phyloP scores from a whole-genome alignment of 257 asterid species.

The Catharanthus roseus region DNA sequence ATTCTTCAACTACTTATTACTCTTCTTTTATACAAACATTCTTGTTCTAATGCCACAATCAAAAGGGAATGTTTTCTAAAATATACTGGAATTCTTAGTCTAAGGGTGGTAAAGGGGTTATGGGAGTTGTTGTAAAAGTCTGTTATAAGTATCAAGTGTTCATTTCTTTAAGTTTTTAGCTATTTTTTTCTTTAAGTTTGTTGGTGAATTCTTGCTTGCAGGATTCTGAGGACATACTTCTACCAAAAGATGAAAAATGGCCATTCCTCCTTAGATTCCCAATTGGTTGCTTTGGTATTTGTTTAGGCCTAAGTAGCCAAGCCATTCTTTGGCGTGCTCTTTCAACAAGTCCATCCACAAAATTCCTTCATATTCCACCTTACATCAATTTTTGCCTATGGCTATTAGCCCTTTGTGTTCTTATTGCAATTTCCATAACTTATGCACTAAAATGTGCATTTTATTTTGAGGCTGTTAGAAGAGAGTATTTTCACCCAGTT shows the following conservation, averaged over 20 bases:
- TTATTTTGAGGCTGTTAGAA: slow-evolving; percentile 83
- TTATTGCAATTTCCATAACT: slow-evolving; percentile 49
- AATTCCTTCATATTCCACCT: slow-evolving; percentile 66
- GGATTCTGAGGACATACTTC: slow-evolving; percentile 86
- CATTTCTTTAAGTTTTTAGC: too few relatives aligned
- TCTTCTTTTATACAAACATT: too few relatives aligned
- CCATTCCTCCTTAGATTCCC: slow-evolving; percentile 95
- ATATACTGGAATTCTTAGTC: too few relatives aligned
- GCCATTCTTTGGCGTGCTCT: slow-evolving; percentile 75
- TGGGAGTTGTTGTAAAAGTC: too few relatives aligned
- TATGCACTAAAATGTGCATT: slow-evolving; percentile 57
- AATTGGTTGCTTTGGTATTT: slow-evolving; percentile 85
- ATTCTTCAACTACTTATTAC: not conserved
- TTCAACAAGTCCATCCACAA: slow-evolving; percentile 55
- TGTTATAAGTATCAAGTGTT: too few relatives aligned
- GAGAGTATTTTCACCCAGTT: slow-evolving; percentile 83
- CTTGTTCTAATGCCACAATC: too few relatives aligned
- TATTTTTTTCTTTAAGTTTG: too few relatives aligned
- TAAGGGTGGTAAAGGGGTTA: too few relatives aligned
- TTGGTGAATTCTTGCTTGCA: slow-evolving; percentile 21
- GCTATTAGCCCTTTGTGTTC: slow-evolving; percentile 56
- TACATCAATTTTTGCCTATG: slow-evolving; percentile 63
- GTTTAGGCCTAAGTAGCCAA: slow-evolving; percentile 90
- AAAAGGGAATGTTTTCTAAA: too few relatives aligned
- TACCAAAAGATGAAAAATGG: slow-evolving; percentile 81